Evolutionary conservation across 345 rosid species (phyloP).

Genomic region (Triadica sebifera): DNA sequence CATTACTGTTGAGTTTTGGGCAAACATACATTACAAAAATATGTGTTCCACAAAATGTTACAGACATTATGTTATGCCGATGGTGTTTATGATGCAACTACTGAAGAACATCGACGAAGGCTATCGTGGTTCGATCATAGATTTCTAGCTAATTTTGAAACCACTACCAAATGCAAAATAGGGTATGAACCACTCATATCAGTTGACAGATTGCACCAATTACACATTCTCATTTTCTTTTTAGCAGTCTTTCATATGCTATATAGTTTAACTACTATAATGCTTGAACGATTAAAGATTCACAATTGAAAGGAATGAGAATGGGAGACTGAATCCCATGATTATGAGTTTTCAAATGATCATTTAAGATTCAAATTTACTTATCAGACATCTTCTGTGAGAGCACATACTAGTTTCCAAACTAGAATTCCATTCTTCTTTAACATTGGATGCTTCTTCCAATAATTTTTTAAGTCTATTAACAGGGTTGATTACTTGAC

Average conservation of each 20-base stretch:
- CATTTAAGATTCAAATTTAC: slow-evolving; percentile 88
- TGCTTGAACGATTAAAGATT: slow-evolving; percentile 92
- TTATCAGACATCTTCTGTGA: slow-evolving; percentile 83
- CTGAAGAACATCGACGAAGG: slow-evolving; percentile 45
- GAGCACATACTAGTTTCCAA: slow-evolving; percentile 87
- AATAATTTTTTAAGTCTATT: slow-evolving; percentile 87
- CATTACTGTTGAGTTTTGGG: slow-evolving; percentile 74
- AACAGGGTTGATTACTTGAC: slow-evolving; percentile 79
- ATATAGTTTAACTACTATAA: slow-evolving; percentile 73
- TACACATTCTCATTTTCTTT: slow-evolving; percentile 91
- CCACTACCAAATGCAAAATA: slow-evolving; percentile 40
- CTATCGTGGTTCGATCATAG: slow-evolving; percentile 62
- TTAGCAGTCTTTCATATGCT: slow-evolving; percentile 77
- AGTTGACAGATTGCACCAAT: slow-evolving; percentile 60
- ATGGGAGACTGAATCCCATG: slow-evolving; percentile 61
- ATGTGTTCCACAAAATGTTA: slow-evolving; percentile 59
- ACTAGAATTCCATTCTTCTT: slow-evolving; percentile 78
- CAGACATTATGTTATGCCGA: slow-evolving; percentile 49
- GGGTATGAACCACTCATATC: slow-evolving; percentile 75
- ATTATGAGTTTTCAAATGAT: slow-evolving; percentile 84
- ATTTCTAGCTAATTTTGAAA: slow-evolving; percentile 35
- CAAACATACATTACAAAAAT: slow-evolving; percentile 54
- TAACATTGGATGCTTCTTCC: slow-evolving; percentile 77
- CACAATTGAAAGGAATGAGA: slow-evolving; percentile 97
- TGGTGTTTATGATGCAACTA: slow-evolving; percentile 9